Percentiles rank a stretch among this genome's conserved stretches.
These are phyloP conservation scores for Trichoderma reesei DNA, from an alignment of 495 filamentous ascomycete genomes.

Conservation along the genomic window DNA sequence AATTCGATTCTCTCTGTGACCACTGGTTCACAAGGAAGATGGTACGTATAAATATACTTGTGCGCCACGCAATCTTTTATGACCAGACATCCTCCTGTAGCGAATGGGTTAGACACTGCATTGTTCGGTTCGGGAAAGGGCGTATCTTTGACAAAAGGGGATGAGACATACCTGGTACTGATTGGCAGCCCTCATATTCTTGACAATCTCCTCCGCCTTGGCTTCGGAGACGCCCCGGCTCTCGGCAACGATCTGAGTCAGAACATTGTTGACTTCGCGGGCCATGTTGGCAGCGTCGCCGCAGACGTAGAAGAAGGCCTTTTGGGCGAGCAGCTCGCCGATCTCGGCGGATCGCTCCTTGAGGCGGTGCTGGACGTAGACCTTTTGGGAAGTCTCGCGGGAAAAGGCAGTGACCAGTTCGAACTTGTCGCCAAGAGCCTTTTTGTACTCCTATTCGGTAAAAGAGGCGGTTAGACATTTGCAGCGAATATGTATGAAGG, in stretches of 20 bases:
- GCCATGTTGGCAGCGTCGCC: slow-evolving; percentile 99
- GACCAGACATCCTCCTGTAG: slow-evolving; percentile 80
- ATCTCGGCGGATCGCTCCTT: slow-evolving; percentile 73
- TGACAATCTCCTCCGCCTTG: slow-evolving; percentile 92
- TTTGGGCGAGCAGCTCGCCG: slow-evolving; percentile 74
- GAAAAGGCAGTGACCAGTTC: slow-evolving; percentile 90
- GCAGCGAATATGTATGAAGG: too few species aligned
- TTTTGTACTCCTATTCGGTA: slow-evolving; percentile 57
- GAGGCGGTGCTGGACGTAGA: slow-evolving; percentile 93
- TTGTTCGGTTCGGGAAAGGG: neutral
- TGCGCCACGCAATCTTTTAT: slow-evolving; percentile 29
- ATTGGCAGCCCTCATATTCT: slow-evolving; percentile 84
- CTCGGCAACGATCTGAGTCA: slow-evolving; percentile 75
- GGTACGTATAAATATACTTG: neutral
- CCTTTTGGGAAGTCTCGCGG: slow-evolving; percentile 71
- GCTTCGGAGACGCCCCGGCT: slow-evolving; percentile 69
- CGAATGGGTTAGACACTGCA: neutral
- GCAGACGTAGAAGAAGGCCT: slow-evolving; percentile 97
- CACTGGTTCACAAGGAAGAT: neutral
- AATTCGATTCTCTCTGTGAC: neutral
- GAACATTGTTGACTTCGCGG: slow-evolving; percentile 79
- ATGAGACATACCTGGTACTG: slow-evolving; percentile 71
- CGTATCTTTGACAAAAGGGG: neutral
- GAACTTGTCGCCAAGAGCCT: slow-evolving; percentile 76
- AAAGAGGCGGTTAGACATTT: too few species aligned